Percentiles rank a stretch among this genome's conserved stretches.
Conservation (phyloP, 2,329 filamentous ascomycete genomes). For the Colletotrichum karsti region DNA sequence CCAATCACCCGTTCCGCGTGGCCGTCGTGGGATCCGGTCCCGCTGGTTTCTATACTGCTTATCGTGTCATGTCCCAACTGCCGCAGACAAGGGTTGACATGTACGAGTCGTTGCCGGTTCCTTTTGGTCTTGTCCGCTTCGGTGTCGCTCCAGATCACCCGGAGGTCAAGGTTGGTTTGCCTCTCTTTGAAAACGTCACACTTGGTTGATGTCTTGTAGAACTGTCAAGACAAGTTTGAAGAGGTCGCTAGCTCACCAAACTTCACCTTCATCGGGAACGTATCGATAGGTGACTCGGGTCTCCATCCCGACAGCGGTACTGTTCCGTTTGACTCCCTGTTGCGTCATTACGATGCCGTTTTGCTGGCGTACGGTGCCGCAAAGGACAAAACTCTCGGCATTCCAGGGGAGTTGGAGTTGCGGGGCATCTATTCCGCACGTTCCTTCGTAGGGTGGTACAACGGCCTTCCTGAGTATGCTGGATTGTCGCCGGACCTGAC, state of each 20-base stretch:
- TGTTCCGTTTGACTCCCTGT: conserved; percentile 74
- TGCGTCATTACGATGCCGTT: conserved; percentile 89
- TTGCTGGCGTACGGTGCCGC: conserved; percentile 94
- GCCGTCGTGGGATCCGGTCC: conserved; percentile 94
- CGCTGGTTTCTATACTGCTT: conserved; percentile 94
- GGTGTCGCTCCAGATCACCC: conserved; percentile 98
- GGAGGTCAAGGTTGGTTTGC: conserved; percentile 83
- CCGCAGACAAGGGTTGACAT: conserved; percentile 83
- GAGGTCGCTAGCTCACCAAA: conserved; percentile 83
- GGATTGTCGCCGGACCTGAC: conserved; percentile 77
- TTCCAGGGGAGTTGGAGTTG: conserved; percentile 80
- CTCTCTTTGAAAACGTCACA: not conserved
- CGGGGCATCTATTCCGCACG: conserved; percentile 86
- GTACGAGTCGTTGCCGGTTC: conserved; percentile 94
- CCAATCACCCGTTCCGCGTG: conserved; percentile 69
- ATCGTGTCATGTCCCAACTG: conserved; percentile 82
- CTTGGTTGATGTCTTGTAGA: conserved; percentile 58
- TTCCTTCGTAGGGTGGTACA: conserved; percentile 98
- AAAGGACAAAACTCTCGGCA: conserved; percentile 79
- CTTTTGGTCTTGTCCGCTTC: conserved; percentile 90
- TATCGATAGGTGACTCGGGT: conserved; percentile 72
- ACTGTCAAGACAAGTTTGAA: conserved; percentile 93
- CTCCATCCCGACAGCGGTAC: conserved; percentile 52
- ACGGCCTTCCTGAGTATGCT: conserved; percentile 86
- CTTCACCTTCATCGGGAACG: conserved; percentile 93